Conservation (phyloP, 352 stramenopile genomes). For the Globisporangium nagaii region DNA sequence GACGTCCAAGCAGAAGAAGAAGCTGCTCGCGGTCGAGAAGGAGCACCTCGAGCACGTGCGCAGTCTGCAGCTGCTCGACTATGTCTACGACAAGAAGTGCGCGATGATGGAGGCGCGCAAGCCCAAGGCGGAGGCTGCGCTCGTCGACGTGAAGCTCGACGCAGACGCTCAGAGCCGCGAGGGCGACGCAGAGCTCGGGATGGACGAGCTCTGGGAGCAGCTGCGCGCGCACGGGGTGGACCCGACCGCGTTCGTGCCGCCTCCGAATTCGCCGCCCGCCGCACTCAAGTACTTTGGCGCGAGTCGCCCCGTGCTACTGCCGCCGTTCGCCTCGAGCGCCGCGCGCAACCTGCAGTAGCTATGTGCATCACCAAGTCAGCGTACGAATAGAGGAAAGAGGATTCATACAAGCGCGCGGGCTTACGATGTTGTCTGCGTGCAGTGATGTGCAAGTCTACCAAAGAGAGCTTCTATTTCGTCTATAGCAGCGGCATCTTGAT, state of each 20-base stretch:
- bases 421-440: no score
- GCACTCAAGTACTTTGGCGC: constrained; percentile 59
- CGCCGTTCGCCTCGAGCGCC: constrained; percentile 44
- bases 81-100: constrained; percentile 55
- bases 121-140: constrained; percentile 42
- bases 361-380: no score
- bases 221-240: constrained; percentile 31
- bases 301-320: constrained; percentile 28
- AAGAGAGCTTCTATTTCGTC: not conserved
- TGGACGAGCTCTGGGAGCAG: constrained; percentile 47
- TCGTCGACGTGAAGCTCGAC: constrained; percentile 42
- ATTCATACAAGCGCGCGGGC: no score
- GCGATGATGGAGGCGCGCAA: constrained; percentile 40
- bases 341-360: constrained; percentile 30
- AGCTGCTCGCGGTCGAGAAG: constrained; percentile 40
- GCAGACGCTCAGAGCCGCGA: constrained; percentile 19
- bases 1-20: constrained; percentile 30
- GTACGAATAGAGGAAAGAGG: no score
- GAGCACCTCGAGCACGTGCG: constrained; percentile 64
- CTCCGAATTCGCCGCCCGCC: constrained; percentile 55
- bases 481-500: constrained; percentile 15
- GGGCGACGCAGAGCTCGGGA: constrained; percentile 24
- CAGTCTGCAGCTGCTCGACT: constrained; percentile 68
- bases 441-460: no score
- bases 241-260: constrained; percentile 40